A percentile compares a stretch with the other conserved stretches of the same genome.
Evolutionary conservation across 202 grass and related monocot species (phyloP).

Genomic region (Zoysia matrella): DNA sequence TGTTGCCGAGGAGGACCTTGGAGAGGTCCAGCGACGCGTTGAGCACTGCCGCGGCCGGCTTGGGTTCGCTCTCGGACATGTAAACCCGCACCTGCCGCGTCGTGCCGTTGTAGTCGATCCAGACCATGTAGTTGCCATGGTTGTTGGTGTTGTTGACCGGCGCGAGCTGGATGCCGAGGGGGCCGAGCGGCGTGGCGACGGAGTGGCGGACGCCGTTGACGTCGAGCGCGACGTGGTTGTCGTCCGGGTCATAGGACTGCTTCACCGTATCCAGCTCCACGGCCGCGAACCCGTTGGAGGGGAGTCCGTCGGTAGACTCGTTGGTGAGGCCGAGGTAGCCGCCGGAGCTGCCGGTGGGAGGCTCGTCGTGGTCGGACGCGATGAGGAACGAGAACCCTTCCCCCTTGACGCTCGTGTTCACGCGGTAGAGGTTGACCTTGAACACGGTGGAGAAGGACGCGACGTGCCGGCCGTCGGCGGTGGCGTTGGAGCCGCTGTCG

Average conservation of each 20-base stretch:
- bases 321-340: constrained; percentile 83
- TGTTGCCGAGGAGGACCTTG: too few species aligned
- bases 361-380: constrained; percentile 22
- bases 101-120: constrained; percentile 79
- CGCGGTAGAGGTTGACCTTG: too few species aligned
- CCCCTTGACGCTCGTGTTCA: too few species aligned
- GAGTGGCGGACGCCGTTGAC: too few species aligned
- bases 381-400: too few species aligned
- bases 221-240: too few species aligned
- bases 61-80: constrained; percentile 33
- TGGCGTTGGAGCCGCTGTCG: constrained; percentile 7
- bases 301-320: constrained; percentile 44
- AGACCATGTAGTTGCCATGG: constrained; percentile 50
- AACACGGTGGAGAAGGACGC: constrained; percentile 76
- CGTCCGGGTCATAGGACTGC: too few species aligned
- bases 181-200: too few species aligned
- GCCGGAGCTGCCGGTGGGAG: constrained; percentile 48
- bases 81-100: constrained; percentile 58
- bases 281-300: constrained; percentile 54
- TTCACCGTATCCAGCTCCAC: too few species aligned
- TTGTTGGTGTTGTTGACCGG: not conserved
- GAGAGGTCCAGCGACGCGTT: too few species aligned
- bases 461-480: constrained; percentile 9
- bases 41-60: constrained; percentile 47
- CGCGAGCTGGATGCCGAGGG: too few species aligned